Evolutionary conservation across 495 filamentous ascomycete species (phyloP).

Genomic region (Penicillium parvum): DNA sequence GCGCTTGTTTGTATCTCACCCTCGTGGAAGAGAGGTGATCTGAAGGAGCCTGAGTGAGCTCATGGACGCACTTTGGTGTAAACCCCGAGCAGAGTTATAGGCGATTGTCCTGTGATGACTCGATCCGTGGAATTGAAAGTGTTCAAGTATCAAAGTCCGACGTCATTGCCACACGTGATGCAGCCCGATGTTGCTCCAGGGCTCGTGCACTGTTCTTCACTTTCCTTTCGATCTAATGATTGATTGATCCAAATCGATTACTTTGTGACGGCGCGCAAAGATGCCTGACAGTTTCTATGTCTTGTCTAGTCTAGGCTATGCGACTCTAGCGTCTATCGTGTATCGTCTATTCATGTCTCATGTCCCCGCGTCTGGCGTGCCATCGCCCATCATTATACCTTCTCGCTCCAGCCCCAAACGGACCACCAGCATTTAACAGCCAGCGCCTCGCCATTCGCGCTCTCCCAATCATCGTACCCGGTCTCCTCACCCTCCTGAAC

Average conservation of each 20-base stretch:
- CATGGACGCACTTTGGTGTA: conserved; percentile 1
- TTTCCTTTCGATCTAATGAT: neutral
- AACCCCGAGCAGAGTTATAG: too few species aligned
- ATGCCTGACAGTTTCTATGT: too few species aligned
- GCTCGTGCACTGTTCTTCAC: conserved; percentile 2
- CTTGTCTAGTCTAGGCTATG: conserved; percentile 20
- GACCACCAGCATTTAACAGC: conserved; percentile 66
- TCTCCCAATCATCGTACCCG: conserved; percentile 69
- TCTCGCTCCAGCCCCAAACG: conserved; percentile 53
- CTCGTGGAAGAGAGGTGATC: neutral
- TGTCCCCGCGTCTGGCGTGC: conserved; percentile 3
- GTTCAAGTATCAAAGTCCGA: too few species aligned
- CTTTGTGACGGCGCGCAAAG: too few species aligned
- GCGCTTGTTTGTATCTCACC: conserved; percentile 4
- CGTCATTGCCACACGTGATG: conserved; percentile 20
- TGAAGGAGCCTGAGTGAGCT: neutral
- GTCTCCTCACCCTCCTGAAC: conserved; percentile 58
- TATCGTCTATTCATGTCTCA: conserved; percentile 33
- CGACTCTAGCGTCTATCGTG: conserved; percentile 33
- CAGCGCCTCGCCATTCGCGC: conserved; percentile 39
- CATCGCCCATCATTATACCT: conserved; percentile 23
- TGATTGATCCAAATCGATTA: too few species aligned
- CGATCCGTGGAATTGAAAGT: too few species aligned
- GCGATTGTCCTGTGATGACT: too few species aligned
- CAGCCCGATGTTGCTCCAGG: too few species aligned